These are phyloP conservation scores for Candida xyloterini DNA, from an alignment of 805 yeast genomes.

Conservation along the genomic window DNA sequence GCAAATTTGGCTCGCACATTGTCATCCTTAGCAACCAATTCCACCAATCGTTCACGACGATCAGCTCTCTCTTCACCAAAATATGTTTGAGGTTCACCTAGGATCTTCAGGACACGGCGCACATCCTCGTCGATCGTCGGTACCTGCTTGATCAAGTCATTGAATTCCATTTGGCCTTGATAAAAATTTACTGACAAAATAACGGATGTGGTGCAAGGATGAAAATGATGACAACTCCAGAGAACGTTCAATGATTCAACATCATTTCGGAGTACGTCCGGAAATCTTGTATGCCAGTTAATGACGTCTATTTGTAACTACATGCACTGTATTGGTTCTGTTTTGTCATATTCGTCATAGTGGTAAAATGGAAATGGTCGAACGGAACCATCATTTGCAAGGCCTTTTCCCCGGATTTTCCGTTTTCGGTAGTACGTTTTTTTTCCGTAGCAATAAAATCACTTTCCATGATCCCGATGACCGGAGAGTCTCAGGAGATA, in stretches of 20 bases:
- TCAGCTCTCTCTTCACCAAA: conserved; percentile 60
- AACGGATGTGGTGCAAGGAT: conserved; percentile 11
- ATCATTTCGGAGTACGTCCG: conserved; percentile 7
- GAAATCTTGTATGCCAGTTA: background rate
- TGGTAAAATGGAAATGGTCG: conserved; percentile 12
- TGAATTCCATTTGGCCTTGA: background rate
- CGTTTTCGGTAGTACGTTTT: conserved; percentile 3
- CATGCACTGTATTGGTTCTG: background rate
- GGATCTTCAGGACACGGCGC: conserved; percentile 40
- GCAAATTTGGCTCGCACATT: conserved; percentile 18
- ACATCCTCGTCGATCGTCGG: conserved; percentile 73
- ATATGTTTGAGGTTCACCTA: conserved; percentile 55
- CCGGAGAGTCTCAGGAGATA: conserved; percentile 8
- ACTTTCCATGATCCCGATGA: conserved; percentile 6
- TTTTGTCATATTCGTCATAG: background rate
- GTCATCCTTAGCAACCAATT: conserved; percentile 38
- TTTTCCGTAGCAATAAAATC: conserved; percentile 4
- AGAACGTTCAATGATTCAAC: no score
- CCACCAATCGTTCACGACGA: conserved; percentile 52
- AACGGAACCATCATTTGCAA: conserved; percentile 10
- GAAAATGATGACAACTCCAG: background rate
- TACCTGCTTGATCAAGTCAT: conserved; percentile 29
- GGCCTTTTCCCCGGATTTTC: conserved; percentile 24
- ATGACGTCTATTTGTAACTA: background rate
- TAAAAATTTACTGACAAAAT: background rate